phyloP scores from a whole-genome alignment of 139 green algal genomes.

The Spirogloea muscicola region DNA sequence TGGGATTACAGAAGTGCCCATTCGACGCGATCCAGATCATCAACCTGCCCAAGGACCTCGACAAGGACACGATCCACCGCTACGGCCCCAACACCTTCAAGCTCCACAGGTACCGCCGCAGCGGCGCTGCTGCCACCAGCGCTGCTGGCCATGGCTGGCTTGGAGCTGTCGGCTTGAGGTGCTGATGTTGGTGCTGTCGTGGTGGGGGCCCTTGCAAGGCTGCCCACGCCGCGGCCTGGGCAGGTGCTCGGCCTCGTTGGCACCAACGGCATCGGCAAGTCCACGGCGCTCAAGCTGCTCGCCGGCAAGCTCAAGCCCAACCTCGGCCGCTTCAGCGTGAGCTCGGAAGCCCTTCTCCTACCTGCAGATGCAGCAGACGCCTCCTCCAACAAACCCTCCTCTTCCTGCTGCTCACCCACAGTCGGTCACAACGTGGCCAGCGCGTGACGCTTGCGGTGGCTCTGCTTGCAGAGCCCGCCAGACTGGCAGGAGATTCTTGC shows the following conservation, averaged over 20 bases:
- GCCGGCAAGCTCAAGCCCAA: slow-evolving; percentile 98
- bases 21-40: slow-evolving; percentile 99
- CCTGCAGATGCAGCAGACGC: no score
- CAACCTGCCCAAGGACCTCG: slow-evolving; percentile 98
- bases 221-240: slow-evolving; percentile 80
- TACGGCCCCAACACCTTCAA: slow-evolving; percentile 99
- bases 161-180: no score
- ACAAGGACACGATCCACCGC: slow-evolving; percentile 93
- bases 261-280: slow-evolving; percentile 98
- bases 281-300: slow-evolving; percentile 94
- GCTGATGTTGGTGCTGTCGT: background rate
- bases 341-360: no score
- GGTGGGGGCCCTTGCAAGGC: no score
- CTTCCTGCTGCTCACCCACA: no score
- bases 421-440: no score
- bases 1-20: slow-evolving; percentile 93
- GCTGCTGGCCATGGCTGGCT: no score
- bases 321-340: slow-evolving; percentile 84
- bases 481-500: slow-evolving; percentile 97
- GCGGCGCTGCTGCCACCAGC: no score
- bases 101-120: slow-evolving; percentile 91
- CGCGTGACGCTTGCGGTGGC: no score
- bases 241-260: slow-evolving; percentile 98
- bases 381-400: no score
- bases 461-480: slow-evolving; percentile 70